Conservation (phyloP, 1,284 basidiomycete genomes). For the Fomitopsis pinicola region DNA sequence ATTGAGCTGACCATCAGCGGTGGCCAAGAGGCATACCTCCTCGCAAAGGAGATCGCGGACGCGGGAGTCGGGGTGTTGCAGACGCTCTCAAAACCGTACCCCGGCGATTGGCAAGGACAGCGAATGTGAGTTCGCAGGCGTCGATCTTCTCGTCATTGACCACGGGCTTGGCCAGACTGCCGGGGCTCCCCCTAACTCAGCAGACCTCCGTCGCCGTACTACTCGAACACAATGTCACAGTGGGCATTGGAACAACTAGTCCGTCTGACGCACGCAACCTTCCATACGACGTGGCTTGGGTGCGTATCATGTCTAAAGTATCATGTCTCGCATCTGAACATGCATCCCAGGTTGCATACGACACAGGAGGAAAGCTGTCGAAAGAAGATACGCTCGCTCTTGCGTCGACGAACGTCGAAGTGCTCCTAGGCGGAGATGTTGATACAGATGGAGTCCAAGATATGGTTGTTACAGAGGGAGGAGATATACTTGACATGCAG, state of each 20-base stretch:
- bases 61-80: slow-evolving; percentile 77
- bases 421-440: slow-evolving; percentile 41
- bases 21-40: slow-evolving; percentile 68
- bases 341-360: slow-evolving; percentile 23
- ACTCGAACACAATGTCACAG: slow-evolving; percentile 62
- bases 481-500: slow-evolving; percentile 31
- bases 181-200: slow-evolving; percentile 72
- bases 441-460: slow-evolving; percentile 23
- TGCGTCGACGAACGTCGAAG: slow-evolving; percentile 58
- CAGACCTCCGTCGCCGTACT: slow-evolving; percentile 65
- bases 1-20: slow-evolving; percentile 63
- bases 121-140: slow-evolving; percentile 36
- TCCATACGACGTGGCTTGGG: slow-evolving; percentile 60
- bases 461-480: slow-evolving; percentile 39
- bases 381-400: slow-evolving; percentile 54
- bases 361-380: slow-evolving; percentile 35
- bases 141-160: background rate
- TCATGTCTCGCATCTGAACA: background rate
- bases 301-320: slow-evolving; percentile 17
- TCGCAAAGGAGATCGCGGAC: slow-evolving; percentile 71
- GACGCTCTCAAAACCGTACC: slow-evolving; percentile 54
- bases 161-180: slow-evolving; percentile 31
- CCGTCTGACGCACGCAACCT: slow-evolving; percentile 56
- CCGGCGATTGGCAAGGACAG: slow-evolving; percentile 50
- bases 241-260: slow-evolving; percentile 61